Evolutionary conservation across 2,329 filamentous ascomycete genomes (phyloP).

Genomic region (Kalaharituber pfeilii): DNA sequence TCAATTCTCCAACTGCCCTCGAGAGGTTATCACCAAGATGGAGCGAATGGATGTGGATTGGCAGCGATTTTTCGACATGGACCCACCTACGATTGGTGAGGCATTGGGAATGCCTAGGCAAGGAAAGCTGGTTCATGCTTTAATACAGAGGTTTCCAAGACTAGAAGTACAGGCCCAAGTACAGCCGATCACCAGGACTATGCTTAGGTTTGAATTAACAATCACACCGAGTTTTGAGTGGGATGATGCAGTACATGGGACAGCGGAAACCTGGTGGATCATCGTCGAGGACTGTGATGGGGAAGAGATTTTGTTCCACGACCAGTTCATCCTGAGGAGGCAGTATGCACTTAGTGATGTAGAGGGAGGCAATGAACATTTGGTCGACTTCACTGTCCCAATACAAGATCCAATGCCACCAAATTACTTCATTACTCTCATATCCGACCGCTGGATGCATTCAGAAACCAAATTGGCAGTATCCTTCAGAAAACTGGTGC

Average conservation of each 20-base stretch:
- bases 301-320: slow-evolving; percentile 86
- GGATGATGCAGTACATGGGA: slow-evolving; percentile 78
- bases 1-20: slow-evolving; percentile 52
- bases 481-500: slow-evolving; percentile 82
- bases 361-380: slow-evolving; percentile 56
- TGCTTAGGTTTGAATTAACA: slow-evolving; percentile 76
- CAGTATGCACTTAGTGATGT: slow-evolving; percentile 65
- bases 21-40: slow-evolving; percentile 73
- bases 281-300: slow-evolving; percentile 94
- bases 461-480: slow-evolving; percentile 85
- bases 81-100: slow-evolving; percentile 91
- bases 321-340: slow-evolving; percentile 78
- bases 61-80: slow-evolving; percentile 86
- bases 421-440: slow-evolving; percentile 90
- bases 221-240: slow-evolving; percentile 92
- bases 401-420: slow-evolving; percentile 97
- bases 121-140: slow-evolving; percentile 64
- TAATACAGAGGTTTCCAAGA: slow-evolving; percentile 84
- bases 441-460: slow-evolving; percentile 97
- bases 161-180: slow-evolving; percentile 86
- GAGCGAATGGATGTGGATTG: slow-evolving; percentile 91
- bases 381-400: slow-evolving; percentile 89
- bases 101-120: slow-evolving; percentile 78
- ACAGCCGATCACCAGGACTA: slow-evolving; percentile 82
- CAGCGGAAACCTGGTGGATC: slow-evolving; percentile 89